These are phyloP conservation scores for Cladosporium sp. DNA, from an alignment of 2,329 filamentous ascomycete genomes.

Conservation along the genomic window DNA sequence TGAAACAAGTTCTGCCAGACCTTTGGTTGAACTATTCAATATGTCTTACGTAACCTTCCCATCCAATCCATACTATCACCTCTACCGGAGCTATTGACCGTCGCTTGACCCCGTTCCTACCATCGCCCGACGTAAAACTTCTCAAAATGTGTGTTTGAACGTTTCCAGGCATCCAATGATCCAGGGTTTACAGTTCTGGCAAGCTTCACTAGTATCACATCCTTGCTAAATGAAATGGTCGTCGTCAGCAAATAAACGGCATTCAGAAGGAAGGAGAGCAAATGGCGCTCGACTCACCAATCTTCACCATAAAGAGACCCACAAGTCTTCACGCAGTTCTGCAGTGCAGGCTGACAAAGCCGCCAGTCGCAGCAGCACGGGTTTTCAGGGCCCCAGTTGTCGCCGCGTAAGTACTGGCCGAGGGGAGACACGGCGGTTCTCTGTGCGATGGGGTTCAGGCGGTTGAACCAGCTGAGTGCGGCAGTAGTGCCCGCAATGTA, in stretches of 20 bases:
- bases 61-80: too few relatives aligned
- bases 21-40: too few relatives aligned
- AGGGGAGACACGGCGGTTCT: background rate
- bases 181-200: background rate
- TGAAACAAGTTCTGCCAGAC: too few relatives aligned
- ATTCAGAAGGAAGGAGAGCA: too few relatives aligned
- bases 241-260: background rate
- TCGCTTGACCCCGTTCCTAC: too few relatives aligned
- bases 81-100: too few relatives aligned
- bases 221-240: background rate
- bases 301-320: background rate
- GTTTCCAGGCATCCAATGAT: background rate
- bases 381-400: background rate
- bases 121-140: background rate
- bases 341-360: background rate
- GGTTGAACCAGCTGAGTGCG: background rate
- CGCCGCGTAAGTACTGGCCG: background rate
- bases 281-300: background rate
- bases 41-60: too few relatives aligned
- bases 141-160: background rate
- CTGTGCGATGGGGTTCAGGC: background rate
- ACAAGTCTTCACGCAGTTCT: background rate
- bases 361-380: background rate
- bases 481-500: too few relatives aligned
- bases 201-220: background rate